Base-by-base conservation (phyloP, 1,139 yeast genomes). In the Candida labiduridarum region DNA sequence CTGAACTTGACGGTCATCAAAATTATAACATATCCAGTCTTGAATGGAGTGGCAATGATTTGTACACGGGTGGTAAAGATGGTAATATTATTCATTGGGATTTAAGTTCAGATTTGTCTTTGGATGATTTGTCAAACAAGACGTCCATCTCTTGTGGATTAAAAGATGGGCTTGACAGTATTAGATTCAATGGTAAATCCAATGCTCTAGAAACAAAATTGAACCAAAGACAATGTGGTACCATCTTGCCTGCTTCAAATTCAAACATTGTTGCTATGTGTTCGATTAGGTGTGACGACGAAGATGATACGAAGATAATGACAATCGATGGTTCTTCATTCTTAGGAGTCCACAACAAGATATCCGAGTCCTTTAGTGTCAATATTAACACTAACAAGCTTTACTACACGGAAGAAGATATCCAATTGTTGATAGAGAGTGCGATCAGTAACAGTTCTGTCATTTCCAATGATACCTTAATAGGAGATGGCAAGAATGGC, bases 71-170 rank as follows among this genome's bases (percentile, higher is more conserved):
- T 5, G 84, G 89, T 2, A 72, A 75, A 53, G 94, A 88, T 62
- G 95, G 95, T 2, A 82, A 80, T 52, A 80, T 89, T 14, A 74
- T 87, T 12, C 87, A 85, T 57, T 89, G 96, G 96, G 86, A 85
- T 64, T 68, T 84, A 39, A 67, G 78, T 12, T 62, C 63, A 15
- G 74, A 68, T 48, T 44, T 49, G 27, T 44, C 49, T 34, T 42
- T 33, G 19, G 62, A 62, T 5, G 67, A 65, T 43, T 59, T 74
- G 2, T 53, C 61, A 74, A 2, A 53, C 61, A 16, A 66, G 65
- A 4, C 3, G 12, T 12, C 40, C 4, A 10, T 44, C 7, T 34
- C 27, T 35, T 80, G 84, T 58, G 71, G 78, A 12, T 64, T 80
- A 47, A 76, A 72, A 52, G 80, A 78, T 56, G 84, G 84, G 0